These are phyloP conservation scores for Cutaneotrichosporon arboriforme DNA, from an alignment of 1,284 basidiomycete species.

Conservation along the genomic window DNA sequence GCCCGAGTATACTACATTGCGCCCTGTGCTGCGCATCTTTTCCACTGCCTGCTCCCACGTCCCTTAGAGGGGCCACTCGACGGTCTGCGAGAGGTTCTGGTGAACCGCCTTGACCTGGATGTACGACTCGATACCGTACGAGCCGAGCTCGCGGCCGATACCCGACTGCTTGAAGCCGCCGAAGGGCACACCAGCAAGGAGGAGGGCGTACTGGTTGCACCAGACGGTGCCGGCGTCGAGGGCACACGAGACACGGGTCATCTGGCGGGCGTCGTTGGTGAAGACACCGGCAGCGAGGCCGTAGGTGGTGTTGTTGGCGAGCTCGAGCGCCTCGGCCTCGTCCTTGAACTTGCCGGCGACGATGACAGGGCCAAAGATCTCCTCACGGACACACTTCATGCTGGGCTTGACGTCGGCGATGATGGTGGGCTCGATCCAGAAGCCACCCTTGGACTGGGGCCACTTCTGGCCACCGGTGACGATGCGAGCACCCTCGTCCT, in stretches of 20 bases:
- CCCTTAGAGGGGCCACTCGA: conserved; percentile 19
- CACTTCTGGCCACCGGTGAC: conserved; percentile 64
- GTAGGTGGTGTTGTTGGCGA: conserved; percentile 79
- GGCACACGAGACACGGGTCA: conserved; percentile 71
- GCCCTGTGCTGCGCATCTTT: too few species aligned
- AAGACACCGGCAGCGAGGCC: conserved; percentile 83
- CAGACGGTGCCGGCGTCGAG: conserved; percentile 76
- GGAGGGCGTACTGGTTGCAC: conserved; percentile 78
- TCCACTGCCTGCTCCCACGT: not conserved
- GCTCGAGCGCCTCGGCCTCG: conserved; percentile 52
- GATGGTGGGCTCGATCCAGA: conserved; percentile 47
- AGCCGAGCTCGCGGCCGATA: conserved; percentile 79
- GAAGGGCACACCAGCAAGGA: conserved; percentile 81
- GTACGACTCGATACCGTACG: conserved; percentile 76
- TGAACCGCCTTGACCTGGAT: conserved; percentile 80
- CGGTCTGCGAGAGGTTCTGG: conserved; percentile 56
- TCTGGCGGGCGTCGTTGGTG: conserved; percentile 77
- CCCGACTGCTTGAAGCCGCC: conserved; percentile 88
- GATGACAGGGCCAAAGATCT: conserved; percentile 52
- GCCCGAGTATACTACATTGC: too few species aligned
- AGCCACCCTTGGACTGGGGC: conserved; percentile 35
- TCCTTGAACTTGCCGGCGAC: conserved; percentile 46
- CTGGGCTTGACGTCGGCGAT: conserved; percentile 35
- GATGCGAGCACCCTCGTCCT: conserved; percentile 74
- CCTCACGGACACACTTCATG: conserved; percentile 41